These are phyloP conservation scores for Leishmania aethiopica DNA, from an alignment of 208 protist species.

Conservation along the genomic window DNA sequence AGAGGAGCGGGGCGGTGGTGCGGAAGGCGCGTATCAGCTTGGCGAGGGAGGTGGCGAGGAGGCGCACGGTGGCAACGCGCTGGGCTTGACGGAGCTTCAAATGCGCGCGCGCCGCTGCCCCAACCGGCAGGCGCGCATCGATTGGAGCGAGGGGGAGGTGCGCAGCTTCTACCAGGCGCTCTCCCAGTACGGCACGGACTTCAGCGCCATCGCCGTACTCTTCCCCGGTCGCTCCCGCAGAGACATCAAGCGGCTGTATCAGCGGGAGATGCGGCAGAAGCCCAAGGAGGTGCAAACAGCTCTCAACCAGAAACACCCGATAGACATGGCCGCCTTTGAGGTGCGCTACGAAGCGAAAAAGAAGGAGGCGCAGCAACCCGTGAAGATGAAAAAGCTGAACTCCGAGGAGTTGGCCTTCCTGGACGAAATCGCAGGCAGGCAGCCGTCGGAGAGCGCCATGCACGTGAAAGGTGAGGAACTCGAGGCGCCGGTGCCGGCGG, in stretches of 20 bases:
- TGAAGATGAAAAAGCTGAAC: slow-evolving; percentile 26
- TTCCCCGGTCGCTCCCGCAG: slow-evolving; percentile 60
- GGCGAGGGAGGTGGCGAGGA: neutral
- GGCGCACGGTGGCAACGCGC: neutral
- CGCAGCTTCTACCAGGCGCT: slow-evolving; percentile 80
- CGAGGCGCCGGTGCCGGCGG: neutral
- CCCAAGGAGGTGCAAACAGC: slow-evolving; percentile 57
- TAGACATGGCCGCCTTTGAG: slow-evolving; percentile 73
- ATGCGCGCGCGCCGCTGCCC: neutral
- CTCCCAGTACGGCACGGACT: slow-evolving; percentile 91
- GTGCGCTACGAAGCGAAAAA: slow-evolving; percentile 45
- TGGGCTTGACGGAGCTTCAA: neutral
- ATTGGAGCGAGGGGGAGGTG: slow-evolving; percentile 83
- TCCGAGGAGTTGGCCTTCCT: slow-evolving; percentile 56
- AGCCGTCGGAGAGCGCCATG: slow-evolving; percentile 22
- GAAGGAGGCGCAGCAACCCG: slow-evolving; percentile 24
- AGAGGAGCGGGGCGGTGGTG: slow-evolving; percentile 12
- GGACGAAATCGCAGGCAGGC: slow-evolving; percentile 52
- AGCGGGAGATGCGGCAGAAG: slow-evolving; percentile 69
- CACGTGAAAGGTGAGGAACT: neutral
- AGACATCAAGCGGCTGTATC: slow-evolving; percentile 87
- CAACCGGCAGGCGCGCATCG: slow-evolving; percentile 33
- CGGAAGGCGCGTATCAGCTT: slow-evolving; percentile 2
- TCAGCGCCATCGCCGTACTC: slow-evolving; percentile 81
- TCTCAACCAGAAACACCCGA: slow-evolving; percentile 49